Evolutionary conservation across 495 filamentous ascomycete genomes (phyloP).

Genomic region (Stereocaulon alpinum): DNA sequence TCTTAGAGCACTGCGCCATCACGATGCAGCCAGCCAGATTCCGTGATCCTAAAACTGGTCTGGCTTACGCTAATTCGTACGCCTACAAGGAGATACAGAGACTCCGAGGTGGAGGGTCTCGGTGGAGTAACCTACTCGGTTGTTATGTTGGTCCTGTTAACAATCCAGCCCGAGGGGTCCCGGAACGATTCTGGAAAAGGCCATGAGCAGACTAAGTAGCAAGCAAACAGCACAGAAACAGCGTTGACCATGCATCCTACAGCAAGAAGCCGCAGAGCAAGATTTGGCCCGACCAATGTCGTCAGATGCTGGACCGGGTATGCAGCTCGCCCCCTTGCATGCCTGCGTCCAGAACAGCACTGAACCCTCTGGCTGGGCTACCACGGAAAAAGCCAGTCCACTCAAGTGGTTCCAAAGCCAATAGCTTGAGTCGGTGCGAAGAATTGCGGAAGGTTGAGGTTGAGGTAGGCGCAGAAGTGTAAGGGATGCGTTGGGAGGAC

Average conservation of each 20-base stretch:
- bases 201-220: not conserved
- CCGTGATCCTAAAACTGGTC: conserved; percentile 63
- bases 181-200: conserved; percentile 43
- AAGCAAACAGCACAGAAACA: not conserved
- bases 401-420: not conserved
- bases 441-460: not conserved
- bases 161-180: conserved; percentile 56
- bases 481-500: not conserved
- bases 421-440: conserved; percentile 3
- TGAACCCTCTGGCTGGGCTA: not conserved
- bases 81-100: conserved; percentile 64
- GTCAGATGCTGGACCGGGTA: not conserved
- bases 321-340: not conserved
- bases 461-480: not conserved
- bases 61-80: conserved; percentile 63
- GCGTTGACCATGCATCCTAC: not conserved
- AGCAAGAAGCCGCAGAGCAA: not conserved
- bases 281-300: conserved; percentile 1
- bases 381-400: not conserved
- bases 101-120: conserved; percentile 45
- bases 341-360: not conserved
- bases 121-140: conserved; percentile 65
- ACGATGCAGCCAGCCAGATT: conserved; percentile 70
- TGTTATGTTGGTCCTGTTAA: conserved; percentile 59
- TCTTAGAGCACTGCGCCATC: conserved; percentile 59